Percentiles rank a stretch among this genome's conserved stretches.
phyloP scores from a whole-genome alignment of 2,329 filamentous ascomycete genomes.

The Xylaria sp. region DNA sequence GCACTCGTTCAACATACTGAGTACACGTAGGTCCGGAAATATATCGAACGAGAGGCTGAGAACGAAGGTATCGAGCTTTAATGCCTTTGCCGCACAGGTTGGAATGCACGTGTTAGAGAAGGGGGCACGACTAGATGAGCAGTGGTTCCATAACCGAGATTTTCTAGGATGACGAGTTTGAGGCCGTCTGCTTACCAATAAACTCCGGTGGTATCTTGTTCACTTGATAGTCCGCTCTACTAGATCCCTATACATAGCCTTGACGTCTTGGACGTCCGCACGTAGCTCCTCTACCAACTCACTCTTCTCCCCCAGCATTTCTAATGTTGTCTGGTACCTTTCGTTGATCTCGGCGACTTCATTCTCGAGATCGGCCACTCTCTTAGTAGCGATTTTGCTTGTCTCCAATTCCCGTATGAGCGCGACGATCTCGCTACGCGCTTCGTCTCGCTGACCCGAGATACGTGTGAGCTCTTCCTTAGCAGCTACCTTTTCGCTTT shows the following conservation, averaged over 20 bases:
- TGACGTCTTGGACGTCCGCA: slow-evolving; percentile 89
- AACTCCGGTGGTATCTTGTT: slow-evolving; percentile 29
- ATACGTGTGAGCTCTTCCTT: slow-evolving; percentile 86
- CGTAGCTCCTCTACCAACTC: slow-evolving; percentile 90
- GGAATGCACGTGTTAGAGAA: neutral
- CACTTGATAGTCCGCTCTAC: slow-evolving; percentile 82
- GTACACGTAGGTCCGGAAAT: slow-evolving; percentile 67
- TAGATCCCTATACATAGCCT: slow-evolving; percentile 93
- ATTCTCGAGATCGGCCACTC: slow-evolving; percentile 68
- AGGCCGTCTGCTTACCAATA: slow-evolving; percentile 17
- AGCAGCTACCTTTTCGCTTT: slow-evolving; percentile 86
- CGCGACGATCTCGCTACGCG: slow-evolving; percentile 85
- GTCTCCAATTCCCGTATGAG: slow-evolving; percentile 87
- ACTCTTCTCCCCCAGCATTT: slow-evolving; percentile 96
- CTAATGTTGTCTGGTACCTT: slow-evolving; percentile 87
- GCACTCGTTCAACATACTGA: slow-evolving; percentile 19
- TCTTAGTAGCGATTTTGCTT: slow-evolving; percentile 64
- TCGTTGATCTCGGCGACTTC: slow-evolving; percentile 72
- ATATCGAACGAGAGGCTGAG: slow-evolving; percentile 78
- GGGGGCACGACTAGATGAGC: slow-evolving; percentile 10
- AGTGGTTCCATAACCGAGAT: slow-evolving; percentile 24
- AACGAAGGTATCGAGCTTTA: slow-evolving; percentile 76
- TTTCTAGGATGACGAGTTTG: slow-evolving; percentile 8
- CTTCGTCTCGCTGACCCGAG: slow-evolving; percentile 86
- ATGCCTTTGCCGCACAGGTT: slow-evolving; percentile 1